Evolutionary conservation across 441 rosid species (phyloP), one percentile per base, ranked within the genome.

Genomic region (Pelargonium australe): DNA sequence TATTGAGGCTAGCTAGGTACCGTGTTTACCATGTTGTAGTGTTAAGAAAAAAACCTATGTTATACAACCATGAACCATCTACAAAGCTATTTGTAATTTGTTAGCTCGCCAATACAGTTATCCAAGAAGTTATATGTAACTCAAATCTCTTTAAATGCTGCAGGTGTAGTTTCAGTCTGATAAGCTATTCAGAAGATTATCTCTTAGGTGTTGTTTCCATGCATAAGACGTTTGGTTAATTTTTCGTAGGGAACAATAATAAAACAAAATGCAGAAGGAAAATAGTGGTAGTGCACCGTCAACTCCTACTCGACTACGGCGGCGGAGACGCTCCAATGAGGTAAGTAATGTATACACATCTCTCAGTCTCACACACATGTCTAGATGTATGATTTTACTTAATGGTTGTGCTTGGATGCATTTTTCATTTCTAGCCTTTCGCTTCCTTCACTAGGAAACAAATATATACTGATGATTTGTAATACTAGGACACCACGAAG

Each of bases 281-380:
- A 70, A 72, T 68, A 80, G 68, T 78, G 31, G 77, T 31, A 79
- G 71, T 61, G n/a, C 64, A 61, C 64, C 64, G 23, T 16, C 64
- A 61, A 61, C 64, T 7, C 64, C 64, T 61, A 70, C 70, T 16
- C 69, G 77, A 76, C 14, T 78, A 67, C 71, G 85, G 66, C 76
- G 80, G 60, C 74, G 85, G 12, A 77, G 41, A 72, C 83, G 82
- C n/a, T 80, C 87, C 58, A 75, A 58, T 68, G 85, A 80, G 87
- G 84, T 84, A 60, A 63, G 72, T 13, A 12, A 43, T 67, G 64
- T 25, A 16, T 55, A 16, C 8, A 53, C 23, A 20, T 20, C 23
- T 20, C 23, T 20, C 23, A 20, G 23, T n/a, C n/a, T n/a, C 23
- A 20, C 37, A 37, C 41, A 37, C 41, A 37, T 1, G 7, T 40